These are phyloP conservation scores for Prunus salicina DNA, from an alignment of 306 rosid genomes.

Conservation along the genomic window DNA sequence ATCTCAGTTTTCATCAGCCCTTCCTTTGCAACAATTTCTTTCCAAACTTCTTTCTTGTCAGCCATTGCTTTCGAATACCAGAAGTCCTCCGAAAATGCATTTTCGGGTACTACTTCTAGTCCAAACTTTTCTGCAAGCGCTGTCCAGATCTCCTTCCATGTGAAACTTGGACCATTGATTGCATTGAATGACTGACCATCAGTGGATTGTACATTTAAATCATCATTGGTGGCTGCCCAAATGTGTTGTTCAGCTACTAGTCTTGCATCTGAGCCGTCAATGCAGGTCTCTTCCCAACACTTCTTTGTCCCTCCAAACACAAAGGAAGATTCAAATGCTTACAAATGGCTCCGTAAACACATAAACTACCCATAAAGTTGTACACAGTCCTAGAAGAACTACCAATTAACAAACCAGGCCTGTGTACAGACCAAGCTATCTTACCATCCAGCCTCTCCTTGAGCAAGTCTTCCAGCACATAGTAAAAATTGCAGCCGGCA, in stretches of 20 bases:
- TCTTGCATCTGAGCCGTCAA: constrained; percentile 86
- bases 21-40: constrained; percentile 68
- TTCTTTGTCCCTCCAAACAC: constrained; percentile 73
- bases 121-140: constrained; percentile 58
- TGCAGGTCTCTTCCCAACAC: constrained; percentile 75
- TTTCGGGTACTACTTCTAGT: constrained; percentile 39
- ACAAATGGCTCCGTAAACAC: constrained; percentile 83
- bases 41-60: constrained; percentile 65
- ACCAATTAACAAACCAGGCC: constrained; percentile 80
- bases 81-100: constrained; percentile 48
- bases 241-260: constrained; percentile 87
- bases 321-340: constrained; percentile 54
- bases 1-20: constrained; percentile 57
- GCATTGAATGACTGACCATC: constrained; percentile 67
- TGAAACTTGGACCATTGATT: constrained; percentile 62
- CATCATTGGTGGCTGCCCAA: constrained; percentile 64
- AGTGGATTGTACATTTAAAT: not conserved
- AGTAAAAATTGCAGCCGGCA: constrained; percentile 54
- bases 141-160: constrained; percentile 88
- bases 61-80: constrained; percentile 55
- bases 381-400: constrained; percentile 62
- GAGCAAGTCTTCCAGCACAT: constrained; percentile 75
- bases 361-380: constrained; percentile 72
- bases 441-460: constrained; percentile 52
- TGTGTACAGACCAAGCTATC: constrained; percentile 70